Evolutionary conservation across 108 stramenopile species (phyloP), one percentile per base, ranked within the genome.

Genomic region (Cyclotella kingstonii): DNA sequence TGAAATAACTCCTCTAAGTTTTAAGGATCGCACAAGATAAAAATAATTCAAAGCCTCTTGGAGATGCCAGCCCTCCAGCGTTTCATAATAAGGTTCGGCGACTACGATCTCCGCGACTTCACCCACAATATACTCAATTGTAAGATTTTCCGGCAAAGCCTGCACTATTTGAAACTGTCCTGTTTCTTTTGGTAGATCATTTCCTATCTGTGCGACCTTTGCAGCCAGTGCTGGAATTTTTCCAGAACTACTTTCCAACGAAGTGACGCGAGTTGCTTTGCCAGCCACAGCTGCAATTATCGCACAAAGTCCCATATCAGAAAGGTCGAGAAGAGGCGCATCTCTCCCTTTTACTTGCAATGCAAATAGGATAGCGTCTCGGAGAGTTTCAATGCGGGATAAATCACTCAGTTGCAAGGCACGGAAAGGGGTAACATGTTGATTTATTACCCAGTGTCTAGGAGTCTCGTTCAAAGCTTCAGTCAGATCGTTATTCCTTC

Each of bases 31-130:
- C 0, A 87, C 48, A 3, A 78, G 61, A 70, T 88, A 78, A 56
- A 67, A 85, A 63, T 74, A 90, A 35, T 93, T 87, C 11, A 89
- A 45, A 5, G 88, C 88, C 68, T 84, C 84, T 47, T 84, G 76
- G 18, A 89, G 45, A 48, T 79, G 79, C 86, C 86, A 90, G n/a
- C 84, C 87, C 34, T 74, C 73, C 18, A 74, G 25, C 27, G 83
- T 66, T 70, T 87, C 81, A 54, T 84, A 93, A 57, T 88, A 89
- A 14, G 90, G 90, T 45, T 93, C 91, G 5, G 80, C 87, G 8
- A 86, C 66, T 2, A 93, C 81, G 28, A 93, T 63, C 31, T 85
- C 67, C 0, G 77, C 73, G 14, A 30, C 54, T 18, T 76, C 70
- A 10, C 72, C 80, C n/a, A 63, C 26, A 19, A 84, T 41, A 21